Evolutionary conservation across 371 early-diverging fungal genomes (phyloP), one percentile per base, ranked within the genome.

Genomic region (Thermomucor indicae-seudaticae): DNA sequence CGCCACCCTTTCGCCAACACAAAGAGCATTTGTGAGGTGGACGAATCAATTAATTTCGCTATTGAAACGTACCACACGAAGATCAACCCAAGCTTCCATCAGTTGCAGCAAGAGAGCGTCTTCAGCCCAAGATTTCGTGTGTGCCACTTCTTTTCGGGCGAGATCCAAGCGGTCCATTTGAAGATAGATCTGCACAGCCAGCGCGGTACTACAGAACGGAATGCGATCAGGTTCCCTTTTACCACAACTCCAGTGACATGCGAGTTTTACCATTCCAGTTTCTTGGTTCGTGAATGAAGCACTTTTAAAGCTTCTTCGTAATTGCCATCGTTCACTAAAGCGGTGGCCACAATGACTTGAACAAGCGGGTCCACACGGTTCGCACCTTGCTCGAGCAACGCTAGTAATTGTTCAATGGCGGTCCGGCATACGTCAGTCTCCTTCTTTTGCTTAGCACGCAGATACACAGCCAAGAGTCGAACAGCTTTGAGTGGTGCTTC

Each of bases 81-180:
- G 71, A 51, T 82, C 86, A 43, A 87, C 81, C 94, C 95, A 95
- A 10, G 93, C 92, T 61, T 97, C 98, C 54, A 91, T 83, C 55
- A 95, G 67, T 66, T 95, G 95, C n/a, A 92, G 88, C 30, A 93
- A 64, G 20, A 89, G 81, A 0, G 95, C 93, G 64, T 92, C 92
- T 59, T 95, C 95, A 0, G 92, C 85, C 93, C 93, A 92, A 10
- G 78, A 43, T 54, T 90, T 92, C 43, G 85, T 64, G 12, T 74
- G 65, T 8, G 75, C 75, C 12, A 92, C 70, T 51, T 90, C 87
- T 65, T 89, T 86, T 57, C 83, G 82, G 20, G 98, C 98, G 57
- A 96, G 63, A 64, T 96, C 96, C 22, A 84, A 50, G 30, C 96
- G 84, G 66, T 93, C 80, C 62, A 96, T 76, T 47, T 76, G 76